These are phyloP conservation scores for Hypoxylon rubiginosum DNA, from an alignment of 2,329 filamentous ascomycete genomes.

Conservation along the genomic window DNA sequence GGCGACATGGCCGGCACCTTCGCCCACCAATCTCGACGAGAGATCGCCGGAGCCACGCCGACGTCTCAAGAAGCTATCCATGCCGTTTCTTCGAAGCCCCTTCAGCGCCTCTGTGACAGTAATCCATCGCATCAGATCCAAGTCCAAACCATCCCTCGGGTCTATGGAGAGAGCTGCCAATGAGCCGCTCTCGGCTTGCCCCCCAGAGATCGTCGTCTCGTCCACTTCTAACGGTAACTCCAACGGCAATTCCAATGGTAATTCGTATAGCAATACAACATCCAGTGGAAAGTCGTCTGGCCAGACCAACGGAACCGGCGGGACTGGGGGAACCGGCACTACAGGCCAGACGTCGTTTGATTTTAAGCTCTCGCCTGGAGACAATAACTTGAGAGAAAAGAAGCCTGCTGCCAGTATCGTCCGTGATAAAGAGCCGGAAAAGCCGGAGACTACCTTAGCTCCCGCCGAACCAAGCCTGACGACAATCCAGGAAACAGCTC, in stretches of 20 bases:
- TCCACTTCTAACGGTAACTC: conserved; percentile 43
- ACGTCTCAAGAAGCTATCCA: conserved; percentile 56
- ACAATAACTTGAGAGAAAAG: conserved; percentile 50
- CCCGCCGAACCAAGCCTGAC: conserved; percentile 47
- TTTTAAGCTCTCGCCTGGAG: conserved; percentile 56
- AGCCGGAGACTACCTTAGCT: conserved; percentile 42
- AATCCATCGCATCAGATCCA: conserved; percentile 57
- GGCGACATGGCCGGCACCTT: conserved; percentile 42
- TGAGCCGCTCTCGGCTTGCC: conserved; percentile 44
- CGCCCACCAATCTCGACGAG: conserved; percentile 40
- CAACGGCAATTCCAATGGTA: conserved; percentile 44
- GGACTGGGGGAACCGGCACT: conserved; percentile 44
- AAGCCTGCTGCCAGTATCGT: conserved; percentile 44
- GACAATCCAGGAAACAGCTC: conserved; percentile 53
- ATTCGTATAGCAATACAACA: conserved; percentile 49
- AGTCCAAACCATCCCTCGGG: conserved; percentile 54
- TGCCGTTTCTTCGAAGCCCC: conserved; percentile 55
- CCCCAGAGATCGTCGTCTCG: conserved; percentile 37
- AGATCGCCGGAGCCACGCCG: conserved; percentile 40
- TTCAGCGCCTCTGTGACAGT: conserved; percentile 58
- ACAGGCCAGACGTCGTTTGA: conserved; percentile 58
- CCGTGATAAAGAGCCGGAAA: conserved; percentile 46
- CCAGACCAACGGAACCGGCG: conserved; percentile 37
- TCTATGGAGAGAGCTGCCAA: conserved; percentile 52
- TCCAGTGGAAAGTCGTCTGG: conserved; percentile 49